These are phyloP conservation scores for Aspergillus pseudonomiae DNA, from an alignment of 2,329 filamentous ascomycete genomes.

Conservation along the genomic window DNA sequence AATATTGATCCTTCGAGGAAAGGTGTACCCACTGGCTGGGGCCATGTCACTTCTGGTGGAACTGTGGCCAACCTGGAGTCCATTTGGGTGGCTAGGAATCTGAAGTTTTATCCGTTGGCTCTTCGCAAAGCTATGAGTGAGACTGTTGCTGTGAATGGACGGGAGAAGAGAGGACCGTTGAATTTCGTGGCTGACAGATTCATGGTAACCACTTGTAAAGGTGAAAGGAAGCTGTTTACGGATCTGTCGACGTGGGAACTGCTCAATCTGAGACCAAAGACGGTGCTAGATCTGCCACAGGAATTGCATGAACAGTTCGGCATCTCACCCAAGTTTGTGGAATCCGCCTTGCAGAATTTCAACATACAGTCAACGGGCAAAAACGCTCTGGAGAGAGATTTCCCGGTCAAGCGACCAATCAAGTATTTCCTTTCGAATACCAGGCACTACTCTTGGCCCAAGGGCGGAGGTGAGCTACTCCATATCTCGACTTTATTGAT, in stretches of 20 bases:
- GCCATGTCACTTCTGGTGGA: constrained; percentile 50
- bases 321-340: constrained; percentile 8
- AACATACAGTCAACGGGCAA: constrained; percentile 7
- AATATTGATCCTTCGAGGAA: constrained; percentile 33
- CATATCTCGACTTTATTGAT: not conserved
- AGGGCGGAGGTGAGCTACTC: constrained; percentile 41
- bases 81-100: constrained; percentile 52
- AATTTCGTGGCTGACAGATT: constrained; percentile 35
- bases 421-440: constrained; percentile 46
- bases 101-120: constrained; percentile 52
- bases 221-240: constrained; percentile 15
- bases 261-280: constrained; percentile 47
- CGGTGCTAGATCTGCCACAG: constrained; percentile 46
- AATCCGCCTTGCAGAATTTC: constrained; percentile 3
- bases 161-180: constrained; percentile 24
- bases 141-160: not conserved
- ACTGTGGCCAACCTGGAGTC: constrained; percentile 54
- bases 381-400: constrained; percentile 23
- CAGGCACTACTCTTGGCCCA: constrained; percentile 54
- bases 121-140: constrained; percentile 35
- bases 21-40: constrained; percentile 38
- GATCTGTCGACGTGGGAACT: constrained; percentile 49
- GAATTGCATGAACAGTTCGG: constrained; percentile 1
- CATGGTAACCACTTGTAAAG: constrained; percentile 32
- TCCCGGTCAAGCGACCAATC: constrained; percentile 32